Evolutionary conservation across 2,329 filamentous ascomycete species (phyloP), one percentile per base, ranked within the genome.

Genomic region (Metarhizium anisopliae): DNA sequence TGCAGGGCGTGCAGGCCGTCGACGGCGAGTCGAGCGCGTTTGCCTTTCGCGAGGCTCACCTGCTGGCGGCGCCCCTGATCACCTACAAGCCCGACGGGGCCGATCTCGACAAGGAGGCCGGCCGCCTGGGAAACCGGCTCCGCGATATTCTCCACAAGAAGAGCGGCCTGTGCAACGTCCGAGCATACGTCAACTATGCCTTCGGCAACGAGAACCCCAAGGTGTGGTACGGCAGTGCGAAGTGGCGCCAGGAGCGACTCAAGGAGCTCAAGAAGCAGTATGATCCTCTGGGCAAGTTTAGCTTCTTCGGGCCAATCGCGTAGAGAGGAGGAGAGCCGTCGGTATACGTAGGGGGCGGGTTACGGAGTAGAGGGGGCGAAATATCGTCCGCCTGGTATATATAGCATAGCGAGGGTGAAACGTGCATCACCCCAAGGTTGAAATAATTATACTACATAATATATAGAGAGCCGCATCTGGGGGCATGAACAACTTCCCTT

Each of bases 121-220:
- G 58, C 6, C 55, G 61, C 29, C 59, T 75, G 16, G 75, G 75
- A 3, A 67, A 74, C 25, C 54, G 64, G 56, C 58, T 76, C 4
- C 69, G 75, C 3, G 52, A 71, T 4, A 67, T 73, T 5, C 63
- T 78, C 5, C 62, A 67, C 45, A 56, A 64, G 10, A 69, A 64
- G 0, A 72, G 62, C 51, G 74, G 70, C 2, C 56, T 64, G 29
- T 54, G 61, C 1, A 61, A 68, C 36, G 47, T 72, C 52, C 66
- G 72, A 55, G 63, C 69, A 0, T 80, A 80, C 57, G 68, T 78
- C 54, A 80, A 81, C 63, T 81, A 79, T 60, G 77, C 75, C 0
- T 70, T 70, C 56, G 77, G 77, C 0, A 66, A 73, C 7, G 77
- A 80, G 65, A 62, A 62, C 4, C 60, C 64, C 1, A 53, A 65